phyloP scores from a whole-genome alignment of 768 basidiomycete species.

The Tulasnella sp. region DNA sequence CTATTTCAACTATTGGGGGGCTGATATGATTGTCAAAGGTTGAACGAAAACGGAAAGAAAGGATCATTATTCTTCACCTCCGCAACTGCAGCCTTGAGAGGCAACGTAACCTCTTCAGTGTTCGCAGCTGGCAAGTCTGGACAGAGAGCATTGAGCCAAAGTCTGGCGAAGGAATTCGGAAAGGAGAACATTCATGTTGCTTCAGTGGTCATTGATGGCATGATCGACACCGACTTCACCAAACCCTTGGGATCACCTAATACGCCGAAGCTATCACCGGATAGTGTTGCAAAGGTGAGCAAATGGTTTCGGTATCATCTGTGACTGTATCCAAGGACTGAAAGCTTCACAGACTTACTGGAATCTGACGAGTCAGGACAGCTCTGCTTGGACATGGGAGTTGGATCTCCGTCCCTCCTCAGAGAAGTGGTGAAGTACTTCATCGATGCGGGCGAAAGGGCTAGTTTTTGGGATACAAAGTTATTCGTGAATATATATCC shows the following conservation, averaged over 20 bases:
- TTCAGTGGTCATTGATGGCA: constrained; percentile 33
- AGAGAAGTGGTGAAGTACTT: constrained; percentile 19
- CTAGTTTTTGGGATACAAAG: too few species aligned
- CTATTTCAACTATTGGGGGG: too few species aligned
- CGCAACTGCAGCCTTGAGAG: constrained; percentile 53
- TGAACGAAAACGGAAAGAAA: constrained; percentile 35
- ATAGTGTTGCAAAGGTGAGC: constrained; percentile 52
- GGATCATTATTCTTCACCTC: constrained; percentile 62
- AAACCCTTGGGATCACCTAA: constrained; percentile 24
- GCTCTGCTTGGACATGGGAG: constrained; percentile 20
- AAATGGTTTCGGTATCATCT: neutral
- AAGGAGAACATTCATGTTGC: constrained; percentile 67
- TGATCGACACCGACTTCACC: constrained; percentile 34
- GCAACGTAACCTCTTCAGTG: constrained; percentile 45
- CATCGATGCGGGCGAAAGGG: too few species aligned
- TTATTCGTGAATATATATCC: too few species aligned
- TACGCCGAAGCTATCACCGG: constrained; percentile 45
- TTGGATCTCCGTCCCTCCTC: constrained; percentile 19
- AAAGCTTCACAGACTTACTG: neutral
- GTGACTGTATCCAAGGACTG: neutral
- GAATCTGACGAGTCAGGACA: constrained; percentile 18
- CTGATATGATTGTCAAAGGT: constrained; percentile 13
- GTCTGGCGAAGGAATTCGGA: constrained; percentile 60
- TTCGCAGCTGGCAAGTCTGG: constrained; percentile 56
- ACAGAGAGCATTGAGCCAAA: constrained; percentile 50